Evolutionary conservation across 2,329 filamentous ascomycete genomes (phyloP), one percentile per base, ranked within the genome.

Genomic region (Mollisiaceae sp.): DNA sequence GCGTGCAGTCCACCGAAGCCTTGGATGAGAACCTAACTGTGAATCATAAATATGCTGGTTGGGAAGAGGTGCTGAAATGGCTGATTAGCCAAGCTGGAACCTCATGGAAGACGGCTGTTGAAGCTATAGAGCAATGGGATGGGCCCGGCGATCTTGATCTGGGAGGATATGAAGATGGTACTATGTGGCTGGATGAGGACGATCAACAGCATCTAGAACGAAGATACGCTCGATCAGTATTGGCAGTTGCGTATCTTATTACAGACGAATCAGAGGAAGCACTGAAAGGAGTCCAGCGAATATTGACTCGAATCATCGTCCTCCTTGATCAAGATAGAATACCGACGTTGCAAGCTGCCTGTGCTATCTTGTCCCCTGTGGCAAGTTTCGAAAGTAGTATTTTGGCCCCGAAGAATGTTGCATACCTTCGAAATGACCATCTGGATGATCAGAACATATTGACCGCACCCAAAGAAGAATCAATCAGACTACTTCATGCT

Each of bases 61-160:
- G 91, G 90, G 88, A 92, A 67, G 82, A 85, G 68, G 81, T 90
- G 4, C 86, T 91, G 60, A 81, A 84, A 62, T 94, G 91, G 90
- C 81, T 94, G 45, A 81, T 85, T 15, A 74, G 79, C 2, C 85
- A 87, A 66, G 87, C 90, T 0, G 80, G 81, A 4, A 81, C 80
- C 22, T 84, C 87, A 18, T 90, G 92, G 83, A 79, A 77, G 32
- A 79, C 88, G n/a, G 85, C 86, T n/a, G 81, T 88, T 38, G 82
- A 82, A 58, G 87, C 85, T 8, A 80, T 93, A 39, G 84, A 88
- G 66, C 85, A 91, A 69, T 94, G 91, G 91, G 86, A 89, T 71
- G 91, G 91, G 0, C 90, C 91, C 0, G 80, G 81, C 8, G 91
- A 94, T 73, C 82, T 90, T 56, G 89, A 93, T 69, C 75, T 92